phyloP scores from a whole-genome alignment of 1,284 basidiomycete species.

The Tylopilus sp. region DNA sequence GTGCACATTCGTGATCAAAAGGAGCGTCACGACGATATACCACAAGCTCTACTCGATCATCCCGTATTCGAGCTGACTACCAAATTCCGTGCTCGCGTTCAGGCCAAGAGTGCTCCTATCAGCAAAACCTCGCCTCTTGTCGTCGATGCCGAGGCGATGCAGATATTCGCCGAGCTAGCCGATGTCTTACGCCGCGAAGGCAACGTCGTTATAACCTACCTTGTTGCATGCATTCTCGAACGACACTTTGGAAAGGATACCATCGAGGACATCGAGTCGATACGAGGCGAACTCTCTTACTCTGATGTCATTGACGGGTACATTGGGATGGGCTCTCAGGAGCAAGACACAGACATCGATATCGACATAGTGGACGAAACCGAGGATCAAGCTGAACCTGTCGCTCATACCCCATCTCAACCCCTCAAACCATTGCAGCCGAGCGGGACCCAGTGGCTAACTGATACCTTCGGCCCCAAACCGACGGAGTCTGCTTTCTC shows the following conservation, averaged over 20 bases:
- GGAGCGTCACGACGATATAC: conserved; percentile 81
- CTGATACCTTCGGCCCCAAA: conserved; percentile 34
- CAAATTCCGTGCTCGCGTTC: conserved; percentile 75
- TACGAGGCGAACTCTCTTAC: conserved; percentile 57
- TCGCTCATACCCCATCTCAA: neutral
- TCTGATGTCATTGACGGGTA: conserved; percentile 78
- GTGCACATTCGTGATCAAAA: conserved; percentile 83
- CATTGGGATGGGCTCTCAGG: conserved; percentile 31
- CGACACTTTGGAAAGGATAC: conserved; percentile 65
- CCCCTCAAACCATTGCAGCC: conserved; percentile 21
- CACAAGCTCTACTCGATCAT: conserved; percentile 62
- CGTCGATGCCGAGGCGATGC: conserved; percentile 62
- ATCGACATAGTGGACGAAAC: conserved; percentile 24
- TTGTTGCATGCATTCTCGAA: conserved; percentile 72
- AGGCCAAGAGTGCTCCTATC: conserved; percentile 74
- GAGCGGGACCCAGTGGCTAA: conserved; percentile 40
- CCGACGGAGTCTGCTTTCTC: conserved; percentile 27
- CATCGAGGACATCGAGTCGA: conserved; percentile 70
- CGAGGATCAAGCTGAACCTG: conserved; percentile 22
- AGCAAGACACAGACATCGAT: conserved; percentile 27
- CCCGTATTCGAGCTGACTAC: conserved; percentile 80
- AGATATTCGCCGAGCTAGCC: conserved; percentile 58
- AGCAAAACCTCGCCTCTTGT: conserved; percentile 55
- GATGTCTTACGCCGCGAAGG: conserved; percentile 52
- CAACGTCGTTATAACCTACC: conserved; percentile 64